Evolutionary conservation across 1,284 basidiomycete species (phyloP), one percentile per base, ranked within the genome.

Genomic region (Cerioporus squamosus): DNA sequence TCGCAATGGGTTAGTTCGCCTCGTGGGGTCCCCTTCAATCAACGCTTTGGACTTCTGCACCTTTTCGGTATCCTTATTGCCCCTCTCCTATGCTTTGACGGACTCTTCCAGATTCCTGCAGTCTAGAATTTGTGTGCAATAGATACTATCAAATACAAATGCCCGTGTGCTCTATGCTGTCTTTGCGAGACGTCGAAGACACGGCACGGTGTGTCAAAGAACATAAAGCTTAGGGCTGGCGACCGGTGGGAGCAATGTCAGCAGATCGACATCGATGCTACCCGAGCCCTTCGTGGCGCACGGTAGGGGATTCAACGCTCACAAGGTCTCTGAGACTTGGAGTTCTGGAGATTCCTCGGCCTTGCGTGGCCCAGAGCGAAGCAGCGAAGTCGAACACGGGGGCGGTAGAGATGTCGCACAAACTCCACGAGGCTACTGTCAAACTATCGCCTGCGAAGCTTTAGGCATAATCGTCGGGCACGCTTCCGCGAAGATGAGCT

Each of bases 51-150:
- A 42, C 55, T 57, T 51, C 45, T 50, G 40, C 40, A 53, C 36
- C 50, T 57, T 46, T 44, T 59, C 55, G 49, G 53, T 64, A 61
- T 64, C 62, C 59, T 64, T 64, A 61, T 64, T 61, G 59, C 62
- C 54, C 50, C 54, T 53, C 57, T 38, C 52, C 48, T 48, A 24
- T 45, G 42, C 44, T 47, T 40, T 53, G n/a, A 36, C 45, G 50
- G 44, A 51, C 49, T 29, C 49, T 46, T 57, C 44, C 49, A 52
- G 23, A 47, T 52, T 7, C 59, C 51, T 48, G 47, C 56, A 53
- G 18, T 42, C 31, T 56, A 59, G 57, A 62, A 51, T 59, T 62
- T 62, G 53, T 54, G 33, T 42, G 56, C 51, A 57, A 59, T 52
- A 55, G 61, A 57, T 39, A 50, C 42, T 38, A 51, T 26, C 43